Percentiles rank a stretch among this genome's conserved stretches.
Conservation (phyloP, 257 asterid genomes). For the Catharanthus roseus region DNA sequence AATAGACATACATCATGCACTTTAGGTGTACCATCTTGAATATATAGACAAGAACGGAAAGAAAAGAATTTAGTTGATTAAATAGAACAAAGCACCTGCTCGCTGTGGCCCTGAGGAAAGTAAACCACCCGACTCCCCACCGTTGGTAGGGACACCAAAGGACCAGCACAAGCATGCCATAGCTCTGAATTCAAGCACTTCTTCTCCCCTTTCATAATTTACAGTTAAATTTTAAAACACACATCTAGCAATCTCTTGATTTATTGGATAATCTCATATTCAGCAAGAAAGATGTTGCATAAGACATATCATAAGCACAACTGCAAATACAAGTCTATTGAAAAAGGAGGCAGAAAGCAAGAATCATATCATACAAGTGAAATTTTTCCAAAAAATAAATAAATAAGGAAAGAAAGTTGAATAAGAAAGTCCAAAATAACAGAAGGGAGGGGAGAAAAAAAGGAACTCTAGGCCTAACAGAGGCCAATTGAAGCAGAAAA, state of each 20-base stretch:
- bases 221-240: constrained; percentile 27
- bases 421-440: too few relatives aligned
- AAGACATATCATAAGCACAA: background rate
- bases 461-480: constrained; percentile 14
- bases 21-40: background rate
- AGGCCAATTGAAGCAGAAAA: constrained; percentile 21
- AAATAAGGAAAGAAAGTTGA: too few relatives aligned
- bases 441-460: background rate
- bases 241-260: constrained; percentile 6
- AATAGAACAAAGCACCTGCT: constrained; percentile 55
- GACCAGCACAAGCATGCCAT: constrained; percentile 99
- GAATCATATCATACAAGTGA: too few relatives aligned
- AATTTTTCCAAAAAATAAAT: too few relatives aligned
- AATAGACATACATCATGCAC: constrained; percentile 14
- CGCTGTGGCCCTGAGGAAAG: constrained; percentile 99
- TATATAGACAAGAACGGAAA: constrained; percentile 10
- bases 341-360: background rate
- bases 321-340: background rate
- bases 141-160: constrained; percentile 79
- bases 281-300: background rate
- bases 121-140: constrained; percentile 92
- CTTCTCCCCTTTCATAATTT: constrained; percentile 71
- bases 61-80: background rate
- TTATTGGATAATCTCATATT: background rate
- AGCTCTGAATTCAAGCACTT: constrained; percentile 92